Evolutionary conservation across 768 basidiomycete genomes (phyloP), one percentile per base, ranked within the genome.

Genomic region (Lactarius akahatsu): DNA sequence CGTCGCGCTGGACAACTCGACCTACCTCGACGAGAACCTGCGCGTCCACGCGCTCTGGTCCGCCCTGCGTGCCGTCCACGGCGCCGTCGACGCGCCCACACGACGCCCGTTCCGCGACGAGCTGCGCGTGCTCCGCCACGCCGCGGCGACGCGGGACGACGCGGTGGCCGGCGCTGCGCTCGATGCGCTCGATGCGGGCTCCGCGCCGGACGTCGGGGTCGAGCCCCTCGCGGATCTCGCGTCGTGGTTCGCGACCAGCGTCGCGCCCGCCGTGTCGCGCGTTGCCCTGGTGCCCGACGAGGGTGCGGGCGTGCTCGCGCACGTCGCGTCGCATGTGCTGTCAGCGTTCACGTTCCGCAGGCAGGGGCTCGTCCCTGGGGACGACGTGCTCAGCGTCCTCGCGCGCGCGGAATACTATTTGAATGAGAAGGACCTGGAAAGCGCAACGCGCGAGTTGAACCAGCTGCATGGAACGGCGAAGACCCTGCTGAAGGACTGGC

Each of bases 261-360:
- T 99, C 54, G 86, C 86, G 2, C 94, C 94, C 18, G 88, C 88
- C 64, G 88, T 98, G 59, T 84, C 89, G 32, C 86, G 85, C 61
- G 94, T 97, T n/a, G 91, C 96, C 8, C 83, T 99, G 58, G 94
- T 98, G 3, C 97, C 97, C 3, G 92, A 96, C 71, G 81, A 88
- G 76, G 83, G 94, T 72, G 94, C 94, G 3, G 94, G 94, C 26
- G 82, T 98, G 47, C 80, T 97, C 15, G 89, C 94, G 2, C 92
- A 94, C 75, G 79, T 97, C 26, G 89, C 92, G 15, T 93, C 91
- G n/a, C 83, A 86, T 59, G 78, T 87, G 30, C 78, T 97, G 59
- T 89, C 91, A 13, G 79, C 84, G 47, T 82, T 97, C 69, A 81
- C 86, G 62, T 96, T 98, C 80, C 86, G 85, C 75, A 82, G 90